phyloP scores from a whole-genome alignment of 2,329 filamentous ascomycete species.

The Coniochaeta hoffmannii region DNA sequence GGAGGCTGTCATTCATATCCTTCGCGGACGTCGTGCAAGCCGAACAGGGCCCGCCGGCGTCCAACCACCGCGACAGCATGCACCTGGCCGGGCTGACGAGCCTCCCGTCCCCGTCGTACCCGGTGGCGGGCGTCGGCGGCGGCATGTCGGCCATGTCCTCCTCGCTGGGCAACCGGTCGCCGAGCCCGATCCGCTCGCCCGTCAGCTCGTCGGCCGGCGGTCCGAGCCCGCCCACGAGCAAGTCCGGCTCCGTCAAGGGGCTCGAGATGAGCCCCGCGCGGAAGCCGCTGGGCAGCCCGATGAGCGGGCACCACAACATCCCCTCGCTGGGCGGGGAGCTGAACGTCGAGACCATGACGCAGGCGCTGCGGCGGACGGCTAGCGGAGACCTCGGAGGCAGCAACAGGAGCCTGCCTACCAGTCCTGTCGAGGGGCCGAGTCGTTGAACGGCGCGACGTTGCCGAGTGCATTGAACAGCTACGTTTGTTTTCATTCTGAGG shows the following conservation, averaged over 20 bases:
- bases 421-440: conserved; percentile 42
- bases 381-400: conserved; percentile 70
- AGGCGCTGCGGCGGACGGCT: conserved; percentile 76
- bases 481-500: not conserved
- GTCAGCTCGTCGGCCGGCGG: conserved; percentile 53
- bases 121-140: not conserved
- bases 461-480: not conserved
- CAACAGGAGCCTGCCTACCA: conserved; percentile 48
- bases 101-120: conserved; percentile 32
- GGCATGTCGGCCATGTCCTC: conserved; percentile 10
- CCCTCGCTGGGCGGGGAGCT: conserved; percentile 54
- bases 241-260: conserved; percentile 65
- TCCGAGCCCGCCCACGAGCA: conserved; percentile 67
- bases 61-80: conserved; percentile 64
- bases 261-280: conserved; percentile 57
- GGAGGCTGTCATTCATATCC: conserved; percentile 87
- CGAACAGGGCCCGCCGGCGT: conserved; percentile 60
- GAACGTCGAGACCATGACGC: conserved; percentile 88
- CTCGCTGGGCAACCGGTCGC: conserved; percentile 36
- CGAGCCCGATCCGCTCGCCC: conserved; percentile 73
- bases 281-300: conserved; percentile 56
- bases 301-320: conserved; percentile 15
- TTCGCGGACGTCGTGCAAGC: conserved; percentile 93
- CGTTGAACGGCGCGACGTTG: not conserved
- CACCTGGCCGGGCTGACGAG: conserved; percentile 62